Percentiles rank a stretch among this genome's conserved stretches.
phyloP scores from a whole-genome alignment of 2,329 filamentous ascomycete species.

The Apiospora koreana region DNA sequence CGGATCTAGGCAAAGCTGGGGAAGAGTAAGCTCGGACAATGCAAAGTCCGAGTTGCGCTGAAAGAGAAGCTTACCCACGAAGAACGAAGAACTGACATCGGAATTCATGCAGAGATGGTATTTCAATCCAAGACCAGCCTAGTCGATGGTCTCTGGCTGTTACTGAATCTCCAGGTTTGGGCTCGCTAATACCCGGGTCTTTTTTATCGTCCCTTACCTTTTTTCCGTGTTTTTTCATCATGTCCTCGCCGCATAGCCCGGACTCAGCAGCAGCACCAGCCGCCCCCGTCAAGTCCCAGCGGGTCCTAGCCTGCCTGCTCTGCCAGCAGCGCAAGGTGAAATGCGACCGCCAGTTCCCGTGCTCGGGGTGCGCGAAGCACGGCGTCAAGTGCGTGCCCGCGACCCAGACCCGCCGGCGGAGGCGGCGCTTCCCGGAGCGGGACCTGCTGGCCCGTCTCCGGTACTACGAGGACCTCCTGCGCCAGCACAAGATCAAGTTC shows the following conservation, averaged over 20 bases:
- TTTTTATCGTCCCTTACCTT: no score
- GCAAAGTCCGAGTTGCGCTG: neutral
- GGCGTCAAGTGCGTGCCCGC: slow-evolving; percentile 45
- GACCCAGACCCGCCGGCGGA: slow-evolving; percentile 38
- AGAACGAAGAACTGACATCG: neutral
- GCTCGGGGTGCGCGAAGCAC: slow-evolving; percentile 51
- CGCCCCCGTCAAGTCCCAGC: neutral
- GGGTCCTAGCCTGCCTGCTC: slow-evolving; percentile 49
- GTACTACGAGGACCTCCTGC: slow-evolving; percentile 58
- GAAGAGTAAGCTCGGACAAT: slow-evolving; percentile 1
- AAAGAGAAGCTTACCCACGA: neutral
- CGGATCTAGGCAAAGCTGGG: neutral
- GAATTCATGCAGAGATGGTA: neutral
- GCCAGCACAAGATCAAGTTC: slow-evolving; percentile 55
- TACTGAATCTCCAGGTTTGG: neutral
- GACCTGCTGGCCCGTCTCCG: slow-evolving; percentile 58
- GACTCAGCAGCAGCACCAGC: neutral
- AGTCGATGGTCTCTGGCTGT: neutral
- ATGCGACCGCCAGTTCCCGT: slow-evolving; percentile 61
- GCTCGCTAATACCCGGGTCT: neutral
- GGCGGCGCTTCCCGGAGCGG: slow-evolving; percentile 54
- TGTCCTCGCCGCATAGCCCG: neutral
- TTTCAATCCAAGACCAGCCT: neutral
- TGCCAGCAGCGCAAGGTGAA: slow-evolving; percentile 68
- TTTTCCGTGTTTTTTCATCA: neutral